Conservation (phyloP, 192 early-diverging fungal species). For the Paraglomus brasilianum region DNA sequence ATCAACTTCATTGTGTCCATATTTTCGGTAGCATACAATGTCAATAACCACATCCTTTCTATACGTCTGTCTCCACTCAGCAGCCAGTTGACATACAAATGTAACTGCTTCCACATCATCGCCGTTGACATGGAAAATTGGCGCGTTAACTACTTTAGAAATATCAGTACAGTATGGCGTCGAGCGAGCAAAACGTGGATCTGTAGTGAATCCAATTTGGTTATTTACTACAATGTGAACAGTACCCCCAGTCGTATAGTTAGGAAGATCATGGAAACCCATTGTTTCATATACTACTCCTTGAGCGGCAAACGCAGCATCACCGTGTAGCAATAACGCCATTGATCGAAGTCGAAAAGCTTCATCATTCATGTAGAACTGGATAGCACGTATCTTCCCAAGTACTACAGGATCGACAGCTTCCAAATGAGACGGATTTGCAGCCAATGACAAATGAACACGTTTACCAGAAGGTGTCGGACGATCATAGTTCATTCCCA, state of each 20-base stretch:
- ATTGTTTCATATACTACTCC: conserved; percentile 98
- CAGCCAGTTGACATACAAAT: conserved; percentile 90
- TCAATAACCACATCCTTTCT: conserved; percentile 97
- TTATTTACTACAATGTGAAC: conserved; percentile 98
- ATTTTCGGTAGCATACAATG: conserved; percentile 94
- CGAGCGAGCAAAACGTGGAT: conserved; percentile 91
- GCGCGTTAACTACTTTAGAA: conserved; percentile 93
- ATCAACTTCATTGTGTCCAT: conserved; percentile 99
- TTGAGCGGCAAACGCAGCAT: conserved; percentile 97
- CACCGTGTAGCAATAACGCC: conserved; percentile 95
- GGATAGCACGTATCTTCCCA: conserved; percentile 95
- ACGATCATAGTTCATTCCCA: conserved; percentile 94
- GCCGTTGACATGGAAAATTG: conserved; percentile 98
- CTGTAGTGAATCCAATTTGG: conserved; percentile 99
- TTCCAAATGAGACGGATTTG: conserved; percentile 99
- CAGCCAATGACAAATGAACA: conserved; percentile 94
- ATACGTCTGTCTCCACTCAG: conserved; percentile 95
- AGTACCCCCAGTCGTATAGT: conserved; percentile 95
- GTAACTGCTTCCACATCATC: conserved; percentile 98
- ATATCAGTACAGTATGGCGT: conserved; percentile 97
- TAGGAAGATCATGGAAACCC: conserved; percentile 91
- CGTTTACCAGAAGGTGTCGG: conserved; percentile 96
- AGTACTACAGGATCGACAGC: conserved; percentile 97
- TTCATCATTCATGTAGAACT: conserved; percentile 91
- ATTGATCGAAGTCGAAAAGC: conserved; percentile 78